These are phyloP conservation scores for Penicillium atrosanguineum DNA, from an alignment of 495 filamentous ascomycete genomes.

Conservation along the genomic window DNA sequence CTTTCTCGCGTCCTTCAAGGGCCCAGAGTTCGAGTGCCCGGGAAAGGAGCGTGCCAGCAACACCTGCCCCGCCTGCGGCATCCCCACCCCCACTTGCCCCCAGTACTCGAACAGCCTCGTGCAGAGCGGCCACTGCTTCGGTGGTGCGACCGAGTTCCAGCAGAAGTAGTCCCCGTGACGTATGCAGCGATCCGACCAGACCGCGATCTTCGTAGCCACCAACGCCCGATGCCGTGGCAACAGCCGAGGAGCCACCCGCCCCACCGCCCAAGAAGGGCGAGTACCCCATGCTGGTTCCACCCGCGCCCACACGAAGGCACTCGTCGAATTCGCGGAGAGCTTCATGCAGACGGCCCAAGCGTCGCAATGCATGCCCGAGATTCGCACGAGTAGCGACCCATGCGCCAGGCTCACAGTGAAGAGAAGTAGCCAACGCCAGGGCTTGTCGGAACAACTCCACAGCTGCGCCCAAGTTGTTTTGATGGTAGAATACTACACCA, in stretches of 20 bases:
- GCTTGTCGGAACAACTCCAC: conserved; percentile 71
- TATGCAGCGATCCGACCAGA: conserved; percentile 44
- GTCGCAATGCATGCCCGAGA: conserved; percentile 80
- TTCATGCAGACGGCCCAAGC: conserved; percentile 63
- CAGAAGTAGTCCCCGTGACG: conserved; percentile 61
- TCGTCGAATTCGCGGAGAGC: conserved; percentile 78
- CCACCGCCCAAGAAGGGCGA: conserved; percentile 41
- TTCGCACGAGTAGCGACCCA: conserved; percentile 89
- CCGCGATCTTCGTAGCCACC: conserved; percentile 48
- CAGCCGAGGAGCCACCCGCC: conserved; percentile 30
- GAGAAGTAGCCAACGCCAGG: conserved; percentile 71
- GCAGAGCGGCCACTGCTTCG: conserved; percentile 64
- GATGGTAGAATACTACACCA: conserved; percentile 90
- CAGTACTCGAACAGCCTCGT: conserved; percentile 64
- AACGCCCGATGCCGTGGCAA: conserved; percentile 36
- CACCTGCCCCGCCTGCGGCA: conserved; percentile 62
- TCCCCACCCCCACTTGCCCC: conserved; percentile 53
- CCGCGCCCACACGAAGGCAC: conserved; percentile 73
- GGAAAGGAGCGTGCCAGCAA: conserved; percentile 71
- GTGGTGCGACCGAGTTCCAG: conserved; percentile 64
- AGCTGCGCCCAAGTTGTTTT: conserved; percentile 72
- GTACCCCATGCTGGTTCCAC: conserved; percentile 57
- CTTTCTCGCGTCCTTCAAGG: conserved; percentile 33
- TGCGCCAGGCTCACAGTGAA: conserved; percentile 74
- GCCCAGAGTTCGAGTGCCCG: conserved; percentile 72